Evolutionary conservation across 129 eudicot genomes (phyloP), one percentile per base, ranked within the genome.

Genomic region (Pittosporum tobira): DNA sequence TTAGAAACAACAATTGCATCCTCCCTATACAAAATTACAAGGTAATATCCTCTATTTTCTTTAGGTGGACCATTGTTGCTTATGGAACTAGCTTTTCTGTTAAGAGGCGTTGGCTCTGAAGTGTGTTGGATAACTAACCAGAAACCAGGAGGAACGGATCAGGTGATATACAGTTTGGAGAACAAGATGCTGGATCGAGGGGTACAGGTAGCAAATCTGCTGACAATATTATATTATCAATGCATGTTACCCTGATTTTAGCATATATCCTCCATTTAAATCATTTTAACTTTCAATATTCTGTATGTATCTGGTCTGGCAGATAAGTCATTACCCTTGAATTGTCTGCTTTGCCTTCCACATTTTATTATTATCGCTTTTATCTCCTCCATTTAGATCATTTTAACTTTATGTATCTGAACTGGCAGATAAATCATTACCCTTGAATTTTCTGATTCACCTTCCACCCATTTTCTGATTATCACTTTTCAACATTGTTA

Each of bases 61-160:
- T 13, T 61, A 89, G 97, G 97, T 58, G 97, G 97, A 29, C 97
- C 97, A 23, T 73, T 89, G 70, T 79, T 89, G 62, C 73, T 89
- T 38, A 89, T 89, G 95, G 97, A 89, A 69, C 90, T 85, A 55
- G 97, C 97, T 36, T 89, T 84, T 50, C 65, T 89, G 43, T 71
- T 89, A 36, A 83, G 97, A 64, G 88, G 88, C 54, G 97, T 82
- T 57, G 78, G 81, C 49, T 73, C 95, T 44, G 83, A 87, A 52
- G 97, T 89, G 68, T 76, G 75, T 45, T 89, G 97, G 97, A 70
- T 89, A 51, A 89, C 97, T 7, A 79, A 82, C 65, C 97, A 85
- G 71, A 84, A 79, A 70, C 88, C 95, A 27, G 30, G 79, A 8
- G 86, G 75, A 58, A 58, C 79, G 18, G 88, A 89, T 74, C 81